A percentile compares a stretch with the other conserved stretches of the same genome.
These are phyloP conservation scores for Sporopachydermia lactativora DNA, from an alignment of 805 yeast species.

Conservation along the genomic window DNA sequence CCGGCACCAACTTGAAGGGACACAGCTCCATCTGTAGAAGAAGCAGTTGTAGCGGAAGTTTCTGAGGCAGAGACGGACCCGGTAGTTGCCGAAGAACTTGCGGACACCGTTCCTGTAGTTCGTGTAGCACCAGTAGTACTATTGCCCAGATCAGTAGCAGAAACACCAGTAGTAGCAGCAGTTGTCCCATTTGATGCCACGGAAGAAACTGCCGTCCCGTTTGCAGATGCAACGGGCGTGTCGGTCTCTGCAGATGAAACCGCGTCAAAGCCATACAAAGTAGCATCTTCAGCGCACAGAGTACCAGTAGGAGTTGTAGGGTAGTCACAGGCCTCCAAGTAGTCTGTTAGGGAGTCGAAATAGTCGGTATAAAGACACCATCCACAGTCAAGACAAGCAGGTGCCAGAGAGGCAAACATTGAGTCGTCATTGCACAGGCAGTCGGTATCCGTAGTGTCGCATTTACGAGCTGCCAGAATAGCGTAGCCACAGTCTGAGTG, in stretches of 20 bases:
- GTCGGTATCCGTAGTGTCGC: conserved; percentile 3
- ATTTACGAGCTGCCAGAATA: conserved; percentile 3
- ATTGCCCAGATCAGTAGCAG: too few species aligned
- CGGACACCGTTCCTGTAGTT: too few species aligned
- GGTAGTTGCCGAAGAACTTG: too few species aligned
- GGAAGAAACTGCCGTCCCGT: not conserved
- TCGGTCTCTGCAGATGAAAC: not conserved
- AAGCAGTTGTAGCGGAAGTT: not conserved
- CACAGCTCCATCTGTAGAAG: not conserved
- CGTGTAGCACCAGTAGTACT: too few species aligned
- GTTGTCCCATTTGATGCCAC: not conserved
- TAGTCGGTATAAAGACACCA: conserved; percentile 8
- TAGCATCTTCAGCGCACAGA: conserved; percentile 4
- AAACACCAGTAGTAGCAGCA: not conserved
- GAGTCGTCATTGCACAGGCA: conserved; percentile 8
- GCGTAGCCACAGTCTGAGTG: conserved; percentile 7
- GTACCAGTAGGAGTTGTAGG: conserved; percentile 10
- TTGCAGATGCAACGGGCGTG: not conserved
- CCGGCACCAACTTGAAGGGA: not conserved
- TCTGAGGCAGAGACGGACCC: not conserved
- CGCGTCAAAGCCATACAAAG: not conserved
- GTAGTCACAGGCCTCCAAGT: conserved; percentile 8
- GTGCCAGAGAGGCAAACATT: conserved; percentile 4
- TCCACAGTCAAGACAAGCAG: conserved; percentile 10
- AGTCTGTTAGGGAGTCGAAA: conserved; percentile 5